Evolutionary conservation across 768 basidiomycete genomes (phyloP), one percentile per base, ranked within the genome.

Genomic region (Auriculariales sp.): DNA sequence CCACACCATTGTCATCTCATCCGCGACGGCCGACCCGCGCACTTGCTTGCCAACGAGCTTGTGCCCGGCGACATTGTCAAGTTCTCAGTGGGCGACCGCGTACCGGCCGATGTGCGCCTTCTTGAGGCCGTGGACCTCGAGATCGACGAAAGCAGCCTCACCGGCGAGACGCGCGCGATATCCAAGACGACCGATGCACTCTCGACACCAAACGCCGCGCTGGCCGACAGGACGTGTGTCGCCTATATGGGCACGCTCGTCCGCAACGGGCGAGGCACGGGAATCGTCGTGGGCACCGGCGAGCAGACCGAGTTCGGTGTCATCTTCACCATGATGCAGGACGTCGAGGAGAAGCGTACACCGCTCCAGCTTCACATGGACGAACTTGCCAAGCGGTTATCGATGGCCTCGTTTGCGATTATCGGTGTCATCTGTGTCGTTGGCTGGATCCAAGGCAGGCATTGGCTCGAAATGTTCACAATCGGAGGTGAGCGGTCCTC

Each of bases 391-490:
- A 83, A 90, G 64, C 86, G 86, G 54, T 74, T 98, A 2, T 94
- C 92, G 1, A 68, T 90, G 25, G 61, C 92, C 52, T 95, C 92
- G 3, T 97, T 98, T 55, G 85, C 79, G n/a, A 74, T 97, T 46
- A 98, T 98, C 55, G 93, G 93, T 3, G 62, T 95, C 30, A 98
- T 98, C 46, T 88, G 87, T 64, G 64, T 97, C 48, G 82, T 97
- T 54, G 94, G 93, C 6, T 78, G 93, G 14, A 66, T 81, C 54
- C 93, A 97, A 60, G 70, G 78, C 32, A 73, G 94, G 17, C 75
- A 83, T 9, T 95, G 91, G 93, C 67, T 97, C 10, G 93, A 94
- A 44, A 98, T 97, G 94, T 97, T 98, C 61, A 98, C 93, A 7
- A 98, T 98, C 54, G 93, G 93, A 70, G 92, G 92, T 93, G 58